Evolutionary conservation across 2,329 filamentous ascomycete genomes (phyloP).

Genomic region (Drechslerella dactyloides): DNA sequence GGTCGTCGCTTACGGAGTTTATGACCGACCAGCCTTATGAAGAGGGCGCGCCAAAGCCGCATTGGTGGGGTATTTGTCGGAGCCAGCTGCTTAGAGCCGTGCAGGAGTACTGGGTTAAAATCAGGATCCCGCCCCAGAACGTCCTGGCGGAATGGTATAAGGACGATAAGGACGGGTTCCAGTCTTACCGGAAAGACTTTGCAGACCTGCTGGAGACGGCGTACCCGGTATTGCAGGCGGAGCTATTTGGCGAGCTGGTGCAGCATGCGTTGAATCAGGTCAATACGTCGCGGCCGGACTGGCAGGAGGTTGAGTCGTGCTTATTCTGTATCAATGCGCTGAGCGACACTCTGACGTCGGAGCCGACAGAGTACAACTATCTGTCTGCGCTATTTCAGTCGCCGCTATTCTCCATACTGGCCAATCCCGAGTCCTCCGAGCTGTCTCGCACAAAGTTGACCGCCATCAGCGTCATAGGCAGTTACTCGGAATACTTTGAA

Average conservation of each 20-base stretch:
- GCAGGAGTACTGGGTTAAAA: conserved; percentile 71
- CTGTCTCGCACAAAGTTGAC: conserved; percentile 45
- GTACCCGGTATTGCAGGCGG: conserved; percentile 65
- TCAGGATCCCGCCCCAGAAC: conserved; percentile 69
- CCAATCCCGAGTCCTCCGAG: conserved; percentile 57
- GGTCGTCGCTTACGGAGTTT: conserved; percentile 76
- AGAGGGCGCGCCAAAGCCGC: conserved; percentile 60
- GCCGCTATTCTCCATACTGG: conserved; percentile 66
- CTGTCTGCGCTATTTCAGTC: conserved; percentile 62
- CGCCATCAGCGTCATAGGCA: conserved; percentile 65
- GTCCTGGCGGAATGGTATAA: conserved; percentile 72
- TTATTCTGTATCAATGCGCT: conserved; percentile 60
- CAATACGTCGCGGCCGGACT: conserved; percentile 57
- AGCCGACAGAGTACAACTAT: conserved; percentile 54
- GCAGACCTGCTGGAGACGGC: conserved; percentile 76
- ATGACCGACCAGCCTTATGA: conserved; percentile 67
- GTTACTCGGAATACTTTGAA: conserved; percentile 78
- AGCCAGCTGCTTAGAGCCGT: conserved; percentile 69
- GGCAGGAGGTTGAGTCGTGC: conserved; percentile 63
- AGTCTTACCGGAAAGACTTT: conserved; percentile 78
- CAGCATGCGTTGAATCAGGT: conserved; percentile 58
- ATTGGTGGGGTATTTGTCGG: conserved; percentile 68
- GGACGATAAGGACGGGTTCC: conserved; percentile 70
- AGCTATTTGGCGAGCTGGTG: conserved; percentile 61
- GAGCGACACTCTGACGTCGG: conserved; percentile 55